These are phyloP conservation scores for Pseudocercospora fuligena DNA, from an alignment of 2,329 filamentous ascomycete genomes.

Conservation along the genomic window DNA sequence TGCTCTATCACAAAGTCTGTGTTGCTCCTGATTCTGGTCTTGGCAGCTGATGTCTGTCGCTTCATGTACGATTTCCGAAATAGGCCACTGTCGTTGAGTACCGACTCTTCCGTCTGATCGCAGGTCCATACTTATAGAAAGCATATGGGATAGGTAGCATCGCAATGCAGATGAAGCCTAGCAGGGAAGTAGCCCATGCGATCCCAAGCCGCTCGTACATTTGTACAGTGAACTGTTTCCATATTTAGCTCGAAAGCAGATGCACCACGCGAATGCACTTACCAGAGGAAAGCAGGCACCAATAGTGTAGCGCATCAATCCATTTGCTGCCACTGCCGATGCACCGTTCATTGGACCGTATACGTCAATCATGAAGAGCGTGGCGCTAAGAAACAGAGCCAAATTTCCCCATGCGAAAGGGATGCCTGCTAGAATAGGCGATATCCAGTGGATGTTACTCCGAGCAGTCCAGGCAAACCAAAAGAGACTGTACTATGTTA, in stretches of 20 bases:
- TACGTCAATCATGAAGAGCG: constrained; percentile 59
- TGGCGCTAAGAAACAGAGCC: constrained; percentile 40
- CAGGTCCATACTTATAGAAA: constrained; percentile 40
- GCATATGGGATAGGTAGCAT: constrained; percentile 46
- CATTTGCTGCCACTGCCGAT: constrained; percentile 64
- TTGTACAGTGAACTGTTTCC: constrained; percentile 15
- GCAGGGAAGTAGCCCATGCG: constrained; percentile 49
- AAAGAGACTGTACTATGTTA: constrained; percentile 38
- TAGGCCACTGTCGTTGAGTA: constrained; percentile 7
- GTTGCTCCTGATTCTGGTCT: not conserved
- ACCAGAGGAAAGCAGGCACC: constrained; percentile 26
- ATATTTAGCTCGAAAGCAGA: not conserved
- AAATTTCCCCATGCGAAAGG: constrained; percentile 40
- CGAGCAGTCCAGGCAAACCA: constrained; percentile 48
- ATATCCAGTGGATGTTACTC: constrained; percentile 46
- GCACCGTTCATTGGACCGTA: constrained; percentile 60
- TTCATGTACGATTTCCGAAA: not conserved
- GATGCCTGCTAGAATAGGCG: constrained; percentile 41
- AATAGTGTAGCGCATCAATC: constrained; percentile 43
- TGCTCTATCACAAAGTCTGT: not conserved
- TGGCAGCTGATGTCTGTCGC: constrained; percentile 5
- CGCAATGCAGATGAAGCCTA: constrained; percentile 48
- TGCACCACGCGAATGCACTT: not conserved
- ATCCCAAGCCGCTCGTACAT: constrained; percentile 48
- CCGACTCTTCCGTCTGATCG: constrained; percentile 31